Base-by-base conservation (phyloP, 2,329 filamentous ascomycete genomes). In the Xylariaceae sp. region DNA sequence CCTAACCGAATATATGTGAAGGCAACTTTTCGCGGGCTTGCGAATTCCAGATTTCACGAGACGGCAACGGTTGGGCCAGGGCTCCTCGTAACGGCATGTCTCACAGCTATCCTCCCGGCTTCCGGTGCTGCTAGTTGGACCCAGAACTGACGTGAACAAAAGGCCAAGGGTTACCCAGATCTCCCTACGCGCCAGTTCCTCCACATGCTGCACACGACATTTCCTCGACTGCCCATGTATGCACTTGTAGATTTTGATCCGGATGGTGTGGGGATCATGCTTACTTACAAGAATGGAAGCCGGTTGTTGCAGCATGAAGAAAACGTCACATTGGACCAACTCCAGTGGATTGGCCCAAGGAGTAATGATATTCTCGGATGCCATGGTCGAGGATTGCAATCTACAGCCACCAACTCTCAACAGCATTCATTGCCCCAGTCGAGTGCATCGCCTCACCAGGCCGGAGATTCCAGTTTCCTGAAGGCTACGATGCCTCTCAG, bases 131-230 rank as follows among this genome's bases (percentile, higher is more conserved):
- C 40, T 22, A 15, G n/a, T 36, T 1, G 0, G 5, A n/a, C 30
- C 8, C 21, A 26, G 18, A 36, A 19, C 53, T 61, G 22, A 63
- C 58, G 2, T 3, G 18, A 15, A 5, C 19, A 32, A 3, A 49
- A 90, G 86, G 89, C 84, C 0, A 94, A 92, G 74, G 89, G 89
- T 1, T 94, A 90, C 64, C 88, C 89, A 0, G 89, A 94, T 61
- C 72, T 92, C 45, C 77, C 80, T 1, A 90, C 88, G 0, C 76
- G 87, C 7, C 76, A 77, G 15, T 85, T 92, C 49, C 71, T 92
- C 1, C 75, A 77, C 40, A 67, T 74, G 12, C 51, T 90, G 1
- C 76, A 79, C 36, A 67, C 62, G 0, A 68, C 67, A 8, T 72
- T 71, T 18, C 79, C 80, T 0, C 65, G 69, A 0, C 68, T 87